These are phyloP conservation scores for Rhizopogon vesiculosus DNA, from an alignment of 768 basidiomycete species.

Conservation along the genomic window DNA sequence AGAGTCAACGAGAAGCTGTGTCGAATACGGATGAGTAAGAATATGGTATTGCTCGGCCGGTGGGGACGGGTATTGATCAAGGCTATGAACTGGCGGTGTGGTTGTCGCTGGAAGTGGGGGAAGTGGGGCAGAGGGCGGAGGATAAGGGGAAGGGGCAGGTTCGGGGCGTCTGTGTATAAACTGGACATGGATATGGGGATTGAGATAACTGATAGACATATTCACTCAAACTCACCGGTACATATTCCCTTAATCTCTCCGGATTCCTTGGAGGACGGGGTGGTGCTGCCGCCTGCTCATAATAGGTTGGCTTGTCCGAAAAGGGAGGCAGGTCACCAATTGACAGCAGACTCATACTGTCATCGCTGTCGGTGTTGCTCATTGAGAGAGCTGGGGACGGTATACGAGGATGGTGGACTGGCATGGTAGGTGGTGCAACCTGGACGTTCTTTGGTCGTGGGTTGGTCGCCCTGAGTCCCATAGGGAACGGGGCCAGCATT, in stretches of 20 bases:
- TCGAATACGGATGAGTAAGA: too few species aligned
- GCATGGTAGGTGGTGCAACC: not conserved
- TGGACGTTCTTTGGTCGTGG: too few species aligned
- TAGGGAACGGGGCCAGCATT: not conserved
- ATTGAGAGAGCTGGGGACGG: not conserved
- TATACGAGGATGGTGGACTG: not conserved
- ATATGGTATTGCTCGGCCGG: not conserved
- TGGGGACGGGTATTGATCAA: not conserved
- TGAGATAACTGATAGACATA: too few species aligned
- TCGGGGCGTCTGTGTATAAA: not conserved
- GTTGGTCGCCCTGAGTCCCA: not conserved
- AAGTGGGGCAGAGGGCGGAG: not conserved
- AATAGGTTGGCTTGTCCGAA: not conserved
- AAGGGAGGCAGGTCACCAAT: not conserved
- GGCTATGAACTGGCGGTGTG: not conserved
- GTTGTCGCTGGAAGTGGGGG: not conserved
- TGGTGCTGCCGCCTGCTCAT: not conserved
- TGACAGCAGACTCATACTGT: not conserved
- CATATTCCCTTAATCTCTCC: not conserved
- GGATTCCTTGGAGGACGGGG: not conserved
- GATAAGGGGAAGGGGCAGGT: not conserved
- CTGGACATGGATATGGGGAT: not conserved
- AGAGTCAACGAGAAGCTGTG: too few species aligned
- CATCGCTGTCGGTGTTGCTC: not conserved
- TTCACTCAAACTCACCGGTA: not conserved